Percentiles rank a stretch among this genome's conserved stretches.
These are phyloP conservation scores for Rosa rugosa DNA, from an alignment of 306 rosid genomes.

Conservation along the genomic window DNA sequence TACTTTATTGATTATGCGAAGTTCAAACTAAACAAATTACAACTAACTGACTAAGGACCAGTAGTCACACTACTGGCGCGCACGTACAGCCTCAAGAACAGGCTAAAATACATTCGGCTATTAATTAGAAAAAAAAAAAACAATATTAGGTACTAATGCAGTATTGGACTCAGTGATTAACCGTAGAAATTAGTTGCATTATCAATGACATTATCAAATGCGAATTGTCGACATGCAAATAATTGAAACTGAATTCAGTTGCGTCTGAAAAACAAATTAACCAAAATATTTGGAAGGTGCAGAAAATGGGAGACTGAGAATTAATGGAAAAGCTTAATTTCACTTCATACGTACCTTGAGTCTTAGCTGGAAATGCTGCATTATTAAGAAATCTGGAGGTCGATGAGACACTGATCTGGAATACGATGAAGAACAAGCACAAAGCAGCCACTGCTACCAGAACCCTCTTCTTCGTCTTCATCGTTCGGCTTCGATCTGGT, in stretches of 20 bases:
- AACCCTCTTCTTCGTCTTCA: conserved; percentile 12
- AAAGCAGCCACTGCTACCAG: neutral
- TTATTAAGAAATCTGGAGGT: conserved; percentile 15
- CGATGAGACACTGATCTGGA: conserved; percentile 10
- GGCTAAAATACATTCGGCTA: neutral
- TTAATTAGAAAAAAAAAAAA: neutral
- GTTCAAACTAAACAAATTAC: neutral
- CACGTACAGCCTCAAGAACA: neutral
- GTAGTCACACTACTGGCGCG: neutral
- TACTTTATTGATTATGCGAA: neutral
- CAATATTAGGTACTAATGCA: neutral
- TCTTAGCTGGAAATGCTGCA: conserved; percentile 18
- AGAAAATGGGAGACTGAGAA: neutral
- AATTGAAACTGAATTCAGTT: neutral
- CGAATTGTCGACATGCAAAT: conserved; percentile 3
- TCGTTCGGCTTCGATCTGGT: neutral
- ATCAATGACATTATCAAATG: neutral
- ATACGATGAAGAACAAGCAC: conserved; percentile 10
- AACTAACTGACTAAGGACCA: neutral
- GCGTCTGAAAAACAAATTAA: neutral
- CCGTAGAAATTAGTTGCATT: neutral
- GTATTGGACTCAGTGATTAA: neutral
- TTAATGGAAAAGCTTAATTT: neutral
- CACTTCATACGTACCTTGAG: conserved; percentile 11
- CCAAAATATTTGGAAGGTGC: neutral